These are phyloP conservation scores for Camellia sinensis DNA, from an alignment of 148 eudicot species.

Conservation along the genomic window DNA sequence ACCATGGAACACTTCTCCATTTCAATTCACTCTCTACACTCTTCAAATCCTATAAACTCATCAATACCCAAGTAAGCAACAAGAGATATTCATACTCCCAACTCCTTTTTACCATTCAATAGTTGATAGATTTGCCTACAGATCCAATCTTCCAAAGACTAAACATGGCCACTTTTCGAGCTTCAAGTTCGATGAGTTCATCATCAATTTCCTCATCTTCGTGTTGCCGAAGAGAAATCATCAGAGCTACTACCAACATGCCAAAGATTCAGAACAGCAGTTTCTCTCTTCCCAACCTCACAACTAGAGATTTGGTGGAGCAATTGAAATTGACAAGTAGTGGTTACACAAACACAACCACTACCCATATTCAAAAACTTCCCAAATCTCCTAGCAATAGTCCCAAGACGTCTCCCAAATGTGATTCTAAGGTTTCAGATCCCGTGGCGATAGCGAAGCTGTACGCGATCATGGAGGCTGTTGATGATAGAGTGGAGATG, in stretches of 20 bases:
- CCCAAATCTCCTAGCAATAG: not conserved
- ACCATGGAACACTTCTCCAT: not conserved
- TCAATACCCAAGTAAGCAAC: not conserved
- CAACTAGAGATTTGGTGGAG: conserved; percentile 5
- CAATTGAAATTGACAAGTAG: conserved; percentile 6
- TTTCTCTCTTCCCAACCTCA: conserved; percentile 11
- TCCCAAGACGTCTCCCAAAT: not conserved
- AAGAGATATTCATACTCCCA: not conserved
- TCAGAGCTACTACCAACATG: conserved; percentile 11
- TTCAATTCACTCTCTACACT: not conserved
- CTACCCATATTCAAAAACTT: not conserved
- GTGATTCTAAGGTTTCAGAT: conserved; percentile 11
- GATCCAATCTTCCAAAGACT: no score
- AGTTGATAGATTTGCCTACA: no score
- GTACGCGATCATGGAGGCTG: conserved; percentile 42
- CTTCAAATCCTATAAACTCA: not conserved
- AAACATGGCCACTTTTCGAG: conserved; percentile 24
- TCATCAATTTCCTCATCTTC: conserved; percentile 13
- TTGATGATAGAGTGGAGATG: conserved; percentile 66
- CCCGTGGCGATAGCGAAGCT: conserved; percentile 29
- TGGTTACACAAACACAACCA: not conserved
- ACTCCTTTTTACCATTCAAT: no score
- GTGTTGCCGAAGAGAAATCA: not conserved
- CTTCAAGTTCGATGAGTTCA: conserved; percentile 9
- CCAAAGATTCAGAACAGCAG: not conserved